A percentile compares a stretch with the other conserved stretches of the same genome.
These are phyloP conservation scores for Achaetomiella virescens DNA, from an alignment of 495 filamentous ascomycete genomes.

Conservation along the genomic window DNA sequence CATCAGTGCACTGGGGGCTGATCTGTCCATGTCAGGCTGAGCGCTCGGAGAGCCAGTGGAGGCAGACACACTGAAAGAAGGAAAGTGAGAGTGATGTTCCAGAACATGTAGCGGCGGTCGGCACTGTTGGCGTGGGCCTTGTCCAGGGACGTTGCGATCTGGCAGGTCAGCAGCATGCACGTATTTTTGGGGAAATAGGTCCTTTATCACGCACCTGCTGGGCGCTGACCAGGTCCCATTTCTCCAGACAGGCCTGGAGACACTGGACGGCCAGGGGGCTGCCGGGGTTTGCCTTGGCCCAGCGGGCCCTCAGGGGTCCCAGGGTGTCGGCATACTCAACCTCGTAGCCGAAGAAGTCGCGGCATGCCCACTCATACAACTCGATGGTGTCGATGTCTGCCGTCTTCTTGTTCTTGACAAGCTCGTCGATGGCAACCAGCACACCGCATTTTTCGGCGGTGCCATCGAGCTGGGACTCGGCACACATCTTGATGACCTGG, in stretches of 20 bases:
- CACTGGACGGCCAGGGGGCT: conserved; percentile 32
- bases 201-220: conserved; percentile 33
- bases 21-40: conserved; percentile 27
- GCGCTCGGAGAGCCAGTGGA: not conserved
- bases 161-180: not conserved
- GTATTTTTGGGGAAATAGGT: not conserved
- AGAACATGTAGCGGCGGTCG: conserved; percentile 39
- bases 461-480: conserved; percentile 40
- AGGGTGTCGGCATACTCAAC: conserved; percentile 35
- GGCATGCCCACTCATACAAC: conserved; percentile 37
- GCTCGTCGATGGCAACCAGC: conserved; percentile 31
- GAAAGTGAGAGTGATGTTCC: conserved; percentile 38
- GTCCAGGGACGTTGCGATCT: conserved; percentile 42
- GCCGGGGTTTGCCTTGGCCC: conserved; percentile 40
- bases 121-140: conserved; percentile 32
- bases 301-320: conserved; percentile 35
- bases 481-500: conserved; percentile 40
- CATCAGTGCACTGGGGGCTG: conserved; percentile 31
- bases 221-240: conserved; percentile 43
- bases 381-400: conserved; percentile 38
- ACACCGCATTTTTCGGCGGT: conserved; percentile 29
- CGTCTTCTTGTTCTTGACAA: conserved; percentile 33
- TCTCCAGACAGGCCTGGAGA: conserved; percentile 38
- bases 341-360: conserved; percentile 22
- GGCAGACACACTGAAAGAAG: conserved; percentile 38